Conservation (phyloP, 2,329 filamentous ascomycete species). For the Aspergillus terreus region DNA sequence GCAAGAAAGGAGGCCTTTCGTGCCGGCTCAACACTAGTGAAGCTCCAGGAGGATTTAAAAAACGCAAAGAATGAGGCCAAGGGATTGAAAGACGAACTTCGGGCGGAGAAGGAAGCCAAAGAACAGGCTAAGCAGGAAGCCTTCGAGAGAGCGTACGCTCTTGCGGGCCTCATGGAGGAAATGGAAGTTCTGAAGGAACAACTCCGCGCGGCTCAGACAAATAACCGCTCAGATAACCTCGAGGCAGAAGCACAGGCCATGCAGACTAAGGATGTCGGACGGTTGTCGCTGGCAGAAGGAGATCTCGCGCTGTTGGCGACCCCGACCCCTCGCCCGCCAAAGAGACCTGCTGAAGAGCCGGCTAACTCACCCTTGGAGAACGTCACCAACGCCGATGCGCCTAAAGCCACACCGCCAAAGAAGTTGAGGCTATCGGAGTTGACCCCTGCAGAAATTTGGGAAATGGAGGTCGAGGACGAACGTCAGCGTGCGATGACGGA, state of each 20-base stretch:
- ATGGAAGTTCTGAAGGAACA: constrained; percentile 41
- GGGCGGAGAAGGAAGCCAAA: constrained; percentile 46
- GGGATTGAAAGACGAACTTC: constrained; percentile 51
- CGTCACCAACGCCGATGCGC: constrained; percentile 4
- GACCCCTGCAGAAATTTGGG: constrained; percentile 20
- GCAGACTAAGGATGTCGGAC: constrained; percentile 22
- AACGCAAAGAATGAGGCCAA: constrained; percentile 43
- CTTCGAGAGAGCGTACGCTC: constrained; percentile 45
- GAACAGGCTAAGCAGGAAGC: constrained; percentile 45
- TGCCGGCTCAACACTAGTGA: constrained; percentile 52
- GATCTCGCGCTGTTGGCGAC: constrained; percentile 30
- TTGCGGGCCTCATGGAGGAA: constrained; percentile 45
- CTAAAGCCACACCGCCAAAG: constrained; percentile 32
- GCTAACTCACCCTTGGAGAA: constrained; percentile 17
- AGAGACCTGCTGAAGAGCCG: constrained; percentile 30
- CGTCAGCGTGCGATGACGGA: not conserved
- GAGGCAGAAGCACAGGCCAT: constrained; percentile 32
- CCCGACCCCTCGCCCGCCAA: constrained; percentile 30
- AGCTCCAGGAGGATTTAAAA: constrained; percentile 51
- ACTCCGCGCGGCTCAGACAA: constrained; percentile 36
- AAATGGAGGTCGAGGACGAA: not conserved
- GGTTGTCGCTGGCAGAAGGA: constrained; percentile 27
- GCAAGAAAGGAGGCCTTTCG: constrained; percentile 57
- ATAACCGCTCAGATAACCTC: constrained; percentile 30
- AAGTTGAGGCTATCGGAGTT: constrained; percentile 31